Conservation (phyloP, 148 eudicot species). For the Arctostaphylos glauca region DNA sequence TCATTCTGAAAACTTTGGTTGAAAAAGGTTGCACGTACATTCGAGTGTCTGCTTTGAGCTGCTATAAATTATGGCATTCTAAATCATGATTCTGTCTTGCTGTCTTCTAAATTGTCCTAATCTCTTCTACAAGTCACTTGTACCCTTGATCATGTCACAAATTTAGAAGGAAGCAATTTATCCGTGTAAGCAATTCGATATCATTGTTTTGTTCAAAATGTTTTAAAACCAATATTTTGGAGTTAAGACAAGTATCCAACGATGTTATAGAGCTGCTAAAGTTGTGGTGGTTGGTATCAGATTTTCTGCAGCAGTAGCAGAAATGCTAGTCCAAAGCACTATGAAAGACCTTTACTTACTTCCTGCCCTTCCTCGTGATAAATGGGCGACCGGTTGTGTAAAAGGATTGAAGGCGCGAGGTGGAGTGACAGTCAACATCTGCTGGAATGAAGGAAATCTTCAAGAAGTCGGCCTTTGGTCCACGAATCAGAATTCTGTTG, state of each 20-base stretch:
- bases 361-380: conserved; percentile 74
- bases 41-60: not conserved
- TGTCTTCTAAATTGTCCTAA: not conserved
- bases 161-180: not conserved
- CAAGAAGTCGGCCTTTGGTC: conserved; percentile 65
- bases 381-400: conserved; percentile 71
- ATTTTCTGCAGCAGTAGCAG: conserved; percentile 72
- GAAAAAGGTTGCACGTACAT: not conserved
- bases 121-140: not conserved
- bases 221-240: not conserved
- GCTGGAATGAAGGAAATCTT: conserved; percentile 74
- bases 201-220: not conserved
- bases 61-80: too few species aligned
- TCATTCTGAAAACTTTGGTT: not conserved
- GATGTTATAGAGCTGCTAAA: conserved; percentile 1
- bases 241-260: conserved; percentile 3
- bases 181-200: not conserved
- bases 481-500: conserved; percentile 25
- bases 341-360: conserved; percentile 65
- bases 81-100: not conserved
- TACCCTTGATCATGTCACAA: not conserved
- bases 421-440: conserved; percentile 59
- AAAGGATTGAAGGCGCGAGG: conserved; percentile 84
- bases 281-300: conserved; percentile 18
- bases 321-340: conserved; percentile 90